These are phyloP conservation scores for Verticillium nubilum DNA, from an alignment of 2,329 filamentous ascomycete species.

Conservation along the genomic window DNA sequence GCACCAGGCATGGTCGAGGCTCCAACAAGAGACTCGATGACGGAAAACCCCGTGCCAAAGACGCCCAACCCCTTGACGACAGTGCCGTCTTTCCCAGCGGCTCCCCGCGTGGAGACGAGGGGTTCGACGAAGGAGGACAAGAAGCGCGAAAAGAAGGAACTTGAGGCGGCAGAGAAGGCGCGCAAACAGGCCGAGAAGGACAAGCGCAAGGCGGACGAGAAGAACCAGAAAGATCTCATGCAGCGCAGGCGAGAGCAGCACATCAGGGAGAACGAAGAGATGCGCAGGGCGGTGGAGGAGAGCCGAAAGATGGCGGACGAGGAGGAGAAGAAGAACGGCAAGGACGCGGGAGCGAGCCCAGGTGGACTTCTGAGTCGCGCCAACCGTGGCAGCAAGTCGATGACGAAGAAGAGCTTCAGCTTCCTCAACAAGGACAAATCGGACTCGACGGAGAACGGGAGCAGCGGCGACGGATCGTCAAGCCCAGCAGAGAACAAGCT, in stretches of 20 bases:
- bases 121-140: conserved; percentile 51
- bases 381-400: conserved; percentile 68
- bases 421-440: conserved; percentile 54
- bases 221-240: conserved; percentile 30
- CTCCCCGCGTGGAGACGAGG: conserved; percentile 3
- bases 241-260: conserved; percentile 28
- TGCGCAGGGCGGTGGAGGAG: conserved; percentile 58
- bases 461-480: conserved; percentile 16
- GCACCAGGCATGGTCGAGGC: conserved; percentile 39
- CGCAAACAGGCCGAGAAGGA: conserved; percentile 40
- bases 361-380: conserved; percentile 57
- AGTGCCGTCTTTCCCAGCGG: background rate
- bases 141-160: conserved; percentile 65
- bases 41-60: background rate
- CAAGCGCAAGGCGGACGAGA: conserved; percentile 37
- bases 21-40: background rate
- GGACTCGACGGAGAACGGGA: conserved; percentile 23
- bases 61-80: background rate
- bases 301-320: conserved; percentile 59
- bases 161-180: conserved; percentile 46
- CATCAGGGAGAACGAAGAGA: conserved; percentile 55
- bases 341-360: conserved; percentile 30
- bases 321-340: conserved; percentile 33
- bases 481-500: conserved; percentile 32
- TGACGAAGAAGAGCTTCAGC: conserved; percentile 70